A percentile compares a stretch with the other conserved stretches of the same genome.
These are phyloP conservation scores for Fusarium brevicatenulatum DNA, from an alignment of 2,329 filamentous ascomycete species.

Conservation along the genomic window DNA sequence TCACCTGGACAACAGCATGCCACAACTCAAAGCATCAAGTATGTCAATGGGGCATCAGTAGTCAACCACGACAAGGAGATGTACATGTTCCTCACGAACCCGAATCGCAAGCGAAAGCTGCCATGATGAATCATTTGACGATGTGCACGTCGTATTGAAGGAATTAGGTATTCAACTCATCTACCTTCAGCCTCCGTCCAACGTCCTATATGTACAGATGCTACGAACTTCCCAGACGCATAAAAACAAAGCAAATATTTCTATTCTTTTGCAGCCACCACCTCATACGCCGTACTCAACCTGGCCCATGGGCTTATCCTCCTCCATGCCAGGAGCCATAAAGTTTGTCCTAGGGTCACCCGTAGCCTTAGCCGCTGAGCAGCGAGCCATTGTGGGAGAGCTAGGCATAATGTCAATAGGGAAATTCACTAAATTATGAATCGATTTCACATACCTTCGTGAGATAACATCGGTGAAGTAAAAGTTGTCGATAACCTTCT, in stretches of 20 bases:
- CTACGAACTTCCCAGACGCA: slow-evolving; percentile 46
- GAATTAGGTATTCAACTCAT: slow-evolving; percentile 46
- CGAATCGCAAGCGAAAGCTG: slow-evolving; percentile 14
- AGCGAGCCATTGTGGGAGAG: slow-evolving; percentile 98
- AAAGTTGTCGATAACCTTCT: slow-evolving; percentile 92
- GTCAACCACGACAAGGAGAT: slow-evolving; percentile 19
- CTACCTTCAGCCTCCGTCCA: slow-evolving; percentile 44
- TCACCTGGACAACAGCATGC: neutral
- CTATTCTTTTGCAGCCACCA: slow-evolving; percentile 50
- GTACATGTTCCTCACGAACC: slow-evolving; percentile 31
- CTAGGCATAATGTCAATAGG: slow-evolving; percentile 58
- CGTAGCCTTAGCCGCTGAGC: slow-evolving; percentile 89
- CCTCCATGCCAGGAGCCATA: slow-evolving; percentile 76
- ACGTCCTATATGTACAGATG: slow-evolving; percentile 55
- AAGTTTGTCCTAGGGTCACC: slow-evolving; percentile 82
- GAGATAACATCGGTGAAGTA: slow-evolving; percentile 98
- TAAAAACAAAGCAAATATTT: slow-evolving; percentile 49
- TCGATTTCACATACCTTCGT: slow-evolving; percentile 75
- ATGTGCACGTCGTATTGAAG: slow-evolving; percentile 36
- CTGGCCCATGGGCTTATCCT: slow-evolving; percentile 70
- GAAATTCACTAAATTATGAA: slow-evolving; percentile 10
- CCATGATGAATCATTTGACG: slow-evolving; percentile 10
- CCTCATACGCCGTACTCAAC: slow-evolving; percentile 66
- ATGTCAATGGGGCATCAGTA: slow-evolving; percentile 15
- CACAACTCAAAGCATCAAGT: slow-evolving; percentile 2